Conservation (phyloP, 2,329 filamentous ascomycete species). For the Cordyceps farinosa region DNA sequence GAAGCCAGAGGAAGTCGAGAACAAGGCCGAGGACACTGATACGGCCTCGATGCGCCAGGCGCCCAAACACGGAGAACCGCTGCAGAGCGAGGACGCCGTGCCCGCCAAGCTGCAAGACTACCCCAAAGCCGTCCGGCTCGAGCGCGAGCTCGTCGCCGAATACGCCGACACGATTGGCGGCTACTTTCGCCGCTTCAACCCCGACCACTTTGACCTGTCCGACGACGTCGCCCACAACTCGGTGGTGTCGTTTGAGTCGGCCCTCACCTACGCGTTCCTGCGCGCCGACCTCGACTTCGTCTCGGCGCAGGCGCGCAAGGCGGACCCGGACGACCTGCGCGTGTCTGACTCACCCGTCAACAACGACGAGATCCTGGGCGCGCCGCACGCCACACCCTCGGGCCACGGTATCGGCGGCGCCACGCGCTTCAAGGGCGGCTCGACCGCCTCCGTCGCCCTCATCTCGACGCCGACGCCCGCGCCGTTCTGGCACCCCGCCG, state of each 20-base stretch:
- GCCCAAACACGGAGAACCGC: constrained; percentile 34
- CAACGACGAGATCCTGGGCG: constrained; percentile 75
- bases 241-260: constrained; percentile 65
- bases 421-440: constrained; percentile 85
- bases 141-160: constrained; percentile 66
- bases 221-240: constrained; percentile 28
- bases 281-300: constrained; percentile 94
- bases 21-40: constrained; percentile 34
- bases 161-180: constrained; percentile 87
- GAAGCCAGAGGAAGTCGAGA: constrained; percentile 42
- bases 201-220: constrained; percentile 63
- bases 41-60: constrained; percentile 32
- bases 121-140: constrained; percentile 63
- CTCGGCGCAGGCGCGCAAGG: constrained; percentile 78
- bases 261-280: constrained; percentile 88
- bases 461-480: constrained; percentile 88
- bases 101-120: constrained; percentile 51
- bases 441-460: constrained; percentile 83
- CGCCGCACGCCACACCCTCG: constrained; percentile 50
- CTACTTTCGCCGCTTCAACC: constrained; percentile 89
- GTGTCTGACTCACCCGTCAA: constrained; percentile 76
- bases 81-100: constrained; percentile 40
- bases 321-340: constrained; percentile 67
- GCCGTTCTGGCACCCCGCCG: constrained; percentile 91
- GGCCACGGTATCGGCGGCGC: constrained; percentile 66